Evolutionary conservation across 169 alveolate genomes (phyloP), one percentile per base, ranked within the genome.

Genomic region (Eimeria sp.): DNA sequence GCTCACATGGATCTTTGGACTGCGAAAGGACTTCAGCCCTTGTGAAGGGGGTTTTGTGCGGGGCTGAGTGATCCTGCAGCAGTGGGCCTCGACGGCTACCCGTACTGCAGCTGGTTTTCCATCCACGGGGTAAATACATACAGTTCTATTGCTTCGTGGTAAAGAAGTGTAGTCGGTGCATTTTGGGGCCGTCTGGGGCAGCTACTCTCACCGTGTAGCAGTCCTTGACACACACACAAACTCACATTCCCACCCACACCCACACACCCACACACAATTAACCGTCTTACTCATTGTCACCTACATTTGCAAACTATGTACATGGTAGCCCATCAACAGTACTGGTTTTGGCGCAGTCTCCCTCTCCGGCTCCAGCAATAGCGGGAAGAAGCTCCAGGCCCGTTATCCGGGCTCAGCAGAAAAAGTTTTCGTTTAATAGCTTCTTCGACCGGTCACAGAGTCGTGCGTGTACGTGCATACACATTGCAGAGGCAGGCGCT

Each of bases 71-170:
- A 70, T n/a, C 80, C 49, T 70, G 80, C 80, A 20, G 80, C 70
- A 61, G 70, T 18, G 70, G 70, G 70, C 27, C n/a, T 70, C 70
- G 5, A 18, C 70, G n/a, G 70, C 70, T 61, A 61, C 80, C 80
- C 80, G 80, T 34, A 27, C 80, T 30, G 80, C 80, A 34, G 80
- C 25, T n/a, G 47, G 22, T 27, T n/a, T 25, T 34, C 25, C 61
- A 54, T 70, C 80, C 80, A 70, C 80, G 80, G 80, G 80, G 80
- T n/a, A 14, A 70, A 70, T 70, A 70, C 80, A 34, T 34, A 70
- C 80, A 70, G 40, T 30, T 70, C 47, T 27, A 70, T 70, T 70
- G 80, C 40, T 70, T 70, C 80, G 80, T 70, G 80, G 80, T 18
- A 34, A n/a, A 49, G 47, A 70, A 70, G 80, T 70, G 80, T 70